Percentiles rank a stretch among this genome's conserved stretches.
Conservation (phyloP, 2,329 filamentous ascomycete species). For the Pseudovirgaria hyperparasitica region DNA sequence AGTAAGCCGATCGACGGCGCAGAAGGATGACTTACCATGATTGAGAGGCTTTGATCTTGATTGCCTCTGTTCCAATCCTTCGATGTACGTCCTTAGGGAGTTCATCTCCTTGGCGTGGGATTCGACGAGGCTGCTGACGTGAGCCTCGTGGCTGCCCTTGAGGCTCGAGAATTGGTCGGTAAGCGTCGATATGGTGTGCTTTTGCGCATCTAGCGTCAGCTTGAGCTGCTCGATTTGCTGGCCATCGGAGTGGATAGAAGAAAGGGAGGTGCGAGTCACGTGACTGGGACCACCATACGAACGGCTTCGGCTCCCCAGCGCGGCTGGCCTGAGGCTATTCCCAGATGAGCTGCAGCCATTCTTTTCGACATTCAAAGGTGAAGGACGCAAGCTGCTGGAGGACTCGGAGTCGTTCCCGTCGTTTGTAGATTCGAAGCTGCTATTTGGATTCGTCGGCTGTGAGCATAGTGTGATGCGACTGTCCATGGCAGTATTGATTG, state of each 20-base stretch:
- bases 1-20: slow-evolving; percentile 1
- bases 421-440: slow-evolving; percentile 10
- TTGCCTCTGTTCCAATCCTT: slow-evolving; percentile 23
- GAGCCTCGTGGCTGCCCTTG: slow-evolving; percentile 25
- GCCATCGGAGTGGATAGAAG: background rate
- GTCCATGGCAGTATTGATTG: no score
- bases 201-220: slow-evolving; percentile 16
- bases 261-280: background rate
- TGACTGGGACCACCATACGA: no score
- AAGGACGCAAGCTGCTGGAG: slow-evolving; percentile 10
- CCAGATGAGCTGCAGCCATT: no score
- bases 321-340: no score
- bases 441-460: slow-evolving; percentile 8
- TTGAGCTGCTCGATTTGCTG: slow-evolving; percentile 16
- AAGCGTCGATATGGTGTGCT: slow-evolving; percentile 18
- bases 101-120: slow-evolving; percentile 27
- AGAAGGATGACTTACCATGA: slow-evolving; percentile 14
- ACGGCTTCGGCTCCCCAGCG: no score
- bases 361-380: slow-evolving; percentile 13
- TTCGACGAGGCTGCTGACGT: slow-evolving; percentile 22
- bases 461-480: slow-evolving; percentile 13
- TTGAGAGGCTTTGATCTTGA: slow-evolving; percentile 13
- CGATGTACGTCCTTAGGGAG: slow-evolving; percentile 24
- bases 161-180: slow-evolving; percentile 23
- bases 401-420: slow-evolving; percentile 9